These are phyloP conservation scores for Trichoderma sp. DNA, from an alignment of 2,329 filamentous ascomycete genomes.

Conservation along the genomic window DNA sequence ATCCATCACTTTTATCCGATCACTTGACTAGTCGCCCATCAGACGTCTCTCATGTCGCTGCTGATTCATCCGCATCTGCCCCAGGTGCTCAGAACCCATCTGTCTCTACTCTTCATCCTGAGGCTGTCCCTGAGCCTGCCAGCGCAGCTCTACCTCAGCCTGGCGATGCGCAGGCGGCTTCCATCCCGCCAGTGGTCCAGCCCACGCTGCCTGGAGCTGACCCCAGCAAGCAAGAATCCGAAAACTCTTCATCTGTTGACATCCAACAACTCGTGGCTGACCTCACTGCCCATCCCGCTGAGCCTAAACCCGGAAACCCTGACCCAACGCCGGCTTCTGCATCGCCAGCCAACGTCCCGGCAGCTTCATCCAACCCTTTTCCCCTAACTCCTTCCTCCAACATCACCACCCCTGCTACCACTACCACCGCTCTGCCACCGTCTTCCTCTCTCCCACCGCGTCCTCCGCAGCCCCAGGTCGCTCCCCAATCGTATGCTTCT, in stretches of 20 bases:
- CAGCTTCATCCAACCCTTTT: constrained; percentile 38
- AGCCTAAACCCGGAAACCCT: constrained; percentile 38
- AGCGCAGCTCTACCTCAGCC: constrained; percentile 33
- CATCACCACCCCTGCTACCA: constrained; percentile 29
- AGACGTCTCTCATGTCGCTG: constrained; percentile 38
- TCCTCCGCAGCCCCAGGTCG: constrained; percentile 48
- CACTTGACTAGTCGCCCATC: constrained; percentile 42
- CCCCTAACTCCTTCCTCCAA: constrained; percentile 15
- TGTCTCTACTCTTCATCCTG: constrained; percentile 35
- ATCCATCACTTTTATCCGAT: constrained; percentile 49
- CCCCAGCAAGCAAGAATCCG: constrained; percentile 37
- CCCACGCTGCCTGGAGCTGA: constrained; percentile 38
- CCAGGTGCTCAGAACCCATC: constrained; percentile 36
- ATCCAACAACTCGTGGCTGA: constrained; percentile 49
- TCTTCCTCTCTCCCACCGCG: constrained; percentile 53
- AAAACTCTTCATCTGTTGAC: constrained; percentile 41
- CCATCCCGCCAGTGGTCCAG: constrained; percentile 28
- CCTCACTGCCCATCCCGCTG: constrained; percentile 43
- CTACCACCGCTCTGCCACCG: constrained; percentile 43
- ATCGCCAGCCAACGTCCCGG: constrained; percentile 36
- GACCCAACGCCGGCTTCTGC: constrained; percentile 36
- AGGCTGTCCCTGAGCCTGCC: constrained; percentile 36
- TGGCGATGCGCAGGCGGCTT: constrained; percentile 33
- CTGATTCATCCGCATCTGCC: constrained; percentile 39
- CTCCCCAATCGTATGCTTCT: constrained; percentile 44